Conservation (phyloP, 2,329 filamentous ascomycete species). For the Colletotrichum endophyticum region DNA sequence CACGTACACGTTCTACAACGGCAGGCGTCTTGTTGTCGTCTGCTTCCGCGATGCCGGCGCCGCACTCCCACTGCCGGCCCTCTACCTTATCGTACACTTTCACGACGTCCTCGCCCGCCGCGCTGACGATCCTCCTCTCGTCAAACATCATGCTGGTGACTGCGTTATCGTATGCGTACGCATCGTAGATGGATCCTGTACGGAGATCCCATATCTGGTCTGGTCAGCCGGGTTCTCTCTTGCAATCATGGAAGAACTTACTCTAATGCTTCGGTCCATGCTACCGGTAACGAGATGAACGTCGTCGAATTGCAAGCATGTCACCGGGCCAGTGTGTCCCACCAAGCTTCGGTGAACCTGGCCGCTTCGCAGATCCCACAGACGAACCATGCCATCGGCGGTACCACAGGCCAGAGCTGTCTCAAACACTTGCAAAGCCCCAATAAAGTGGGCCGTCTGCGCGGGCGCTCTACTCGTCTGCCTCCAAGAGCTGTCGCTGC, state of each 20-base stretch:
- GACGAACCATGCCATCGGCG: conserved; percentile 92
- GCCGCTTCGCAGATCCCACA: conserved; percentile 96
- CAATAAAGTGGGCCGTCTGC: conserved; percentile 86
- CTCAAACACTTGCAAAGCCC: conserved; percentile 93
- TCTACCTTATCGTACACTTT: conserved; percentile 99
- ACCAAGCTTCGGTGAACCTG: conserved; percentile 97
- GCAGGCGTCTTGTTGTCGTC: conserved; percentile 69
- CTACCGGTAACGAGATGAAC: conserved; percentile 94
- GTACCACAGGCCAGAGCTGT: conserved; percentile 95
- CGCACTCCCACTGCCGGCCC: conserved; percentile 95
- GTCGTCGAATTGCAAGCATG: conserved; percentile 94
- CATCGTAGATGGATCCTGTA: conserved; percentile 93
- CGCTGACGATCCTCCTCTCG: conserved; percentile 83
- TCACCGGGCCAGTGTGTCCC: conserved; percentile 93
- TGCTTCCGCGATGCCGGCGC: conserved; percentile 75
- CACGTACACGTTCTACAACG: conserved; percentile 82
- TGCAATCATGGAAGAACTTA: conserved; percentile 55
- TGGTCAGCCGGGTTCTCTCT: background rate
- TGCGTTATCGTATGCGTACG: conserved; percentile 91
- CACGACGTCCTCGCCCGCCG: conserved; percentile 89
- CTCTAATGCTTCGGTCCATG: conserved; percentile 88
- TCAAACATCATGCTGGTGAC: conserved; percentile 99
- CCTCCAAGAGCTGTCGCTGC: conserved; percentile 72
- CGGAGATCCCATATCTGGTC: conserved; percentile 98
- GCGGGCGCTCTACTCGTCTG: conserved; percentile 70